Percentiles rank a stretch among this genome's conserved stretches.
phyloP scores from a whole-genome alignment of 768 basidiomycete species.

The Lentinula sp. region DNA sequence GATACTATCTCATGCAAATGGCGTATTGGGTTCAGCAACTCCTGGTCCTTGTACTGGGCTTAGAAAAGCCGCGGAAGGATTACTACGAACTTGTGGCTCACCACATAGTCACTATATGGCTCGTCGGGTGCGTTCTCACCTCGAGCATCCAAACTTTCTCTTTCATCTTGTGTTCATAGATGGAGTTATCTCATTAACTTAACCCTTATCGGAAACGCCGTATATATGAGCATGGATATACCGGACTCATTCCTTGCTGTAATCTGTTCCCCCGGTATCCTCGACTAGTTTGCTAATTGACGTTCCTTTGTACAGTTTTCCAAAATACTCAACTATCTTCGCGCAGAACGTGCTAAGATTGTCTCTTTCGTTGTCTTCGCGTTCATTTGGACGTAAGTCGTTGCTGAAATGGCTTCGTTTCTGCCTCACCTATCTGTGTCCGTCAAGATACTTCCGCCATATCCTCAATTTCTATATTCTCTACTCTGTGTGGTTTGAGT shows the following conservation, averaged over 20 bases:
- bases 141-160: not conserved
- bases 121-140: conserved; percentile 61
- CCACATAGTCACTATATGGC: conserved; percentile 92
- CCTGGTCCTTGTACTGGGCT: conserved; percentile 70
- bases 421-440: conserved; percentile 1
- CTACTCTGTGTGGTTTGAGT: conserved; percentile 82
- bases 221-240: conserved; percentile 96
- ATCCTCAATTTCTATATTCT: conserved; percentile 84
- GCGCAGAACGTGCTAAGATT: conserved; percentile 55
- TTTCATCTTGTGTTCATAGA: conserved; percentile 27
- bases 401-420: not conserved
- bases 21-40: conserved; percentile 96
- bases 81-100: conserved; percentile 82
- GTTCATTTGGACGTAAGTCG: conserved; percentile 72
- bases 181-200: conserved; percentile 82
- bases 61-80: conserved; percentile 96
- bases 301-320: conserved; percentile 44
- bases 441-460: conserved; percentile 83
- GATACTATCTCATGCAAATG: conserved; percentile 90
- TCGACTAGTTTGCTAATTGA: not conserved
- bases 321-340: conserved; percentile 86
- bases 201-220: conserved; percentile 84
- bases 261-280: conserved; percentile 20
- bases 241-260: conserved; percentile 88
- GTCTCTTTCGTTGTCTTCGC: conserved; percentile 62